Percentiles rank a stretch among this genome's conserved stretches.
Evolutionary conservation across 1,284 basidiomycete genomes (phyloP).

Genomic region (Ustilago trichophora): DNA sequence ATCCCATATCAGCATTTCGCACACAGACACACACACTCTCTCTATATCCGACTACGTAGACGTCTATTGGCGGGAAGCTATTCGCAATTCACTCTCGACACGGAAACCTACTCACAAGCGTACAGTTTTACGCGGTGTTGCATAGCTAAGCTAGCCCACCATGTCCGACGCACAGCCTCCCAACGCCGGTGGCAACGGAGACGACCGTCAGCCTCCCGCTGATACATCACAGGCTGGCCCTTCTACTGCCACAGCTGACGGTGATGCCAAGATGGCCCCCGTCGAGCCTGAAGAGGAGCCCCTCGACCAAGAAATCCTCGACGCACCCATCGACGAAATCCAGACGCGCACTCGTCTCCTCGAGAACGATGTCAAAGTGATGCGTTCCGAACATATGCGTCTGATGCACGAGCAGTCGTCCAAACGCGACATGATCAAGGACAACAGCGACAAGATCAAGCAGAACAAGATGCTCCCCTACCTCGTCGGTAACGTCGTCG

Average conservation of each 20-base stretch:
- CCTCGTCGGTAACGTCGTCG: constrained; percentile 88
- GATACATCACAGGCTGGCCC: constrained; percentile 20
- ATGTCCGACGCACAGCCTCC: constrained; percentile 48
- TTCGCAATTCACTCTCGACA: too few relatives aligned
- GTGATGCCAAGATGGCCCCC: constrained; percentile 45
- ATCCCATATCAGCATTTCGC: too few relatives aligned
- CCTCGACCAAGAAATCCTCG: constrained; percentile 60
- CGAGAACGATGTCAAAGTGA: constrained; percentile 65
- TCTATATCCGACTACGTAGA: too few relatives aligned
- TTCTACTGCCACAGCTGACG: constrained; percentile 32
- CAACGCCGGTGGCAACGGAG: constrained; percentile 8
- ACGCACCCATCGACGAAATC: constrained; percentile 61
- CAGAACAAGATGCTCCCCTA: constrained; percentile 99
- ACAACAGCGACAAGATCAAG: constrained; percentile 98
- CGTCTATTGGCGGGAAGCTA: too few relatives aligned
- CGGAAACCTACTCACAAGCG: too few relatives aligned
- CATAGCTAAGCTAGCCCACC: too few relatives aligned
- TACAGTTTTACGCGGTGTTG: too few relatives aligned
- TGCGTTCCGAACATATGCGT: constrained; percentile 79
- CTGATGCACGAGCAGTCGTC: constrained; percentile 91
- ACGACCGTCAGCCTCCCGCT: constrained; percentile 16
- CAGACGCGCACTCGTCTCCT: constrained; percentile 63
- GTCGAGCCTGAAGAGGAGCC: constrained; percentile 42
- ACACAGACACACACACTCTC: too few relatives aligned
- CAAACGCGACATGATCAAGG: constrained; percentile 98